Evolutionary conservation across 106 monocot species (phyloP), one percentile per base, ranked within the genome.

Genomic region (Dendrobium catenatum): DNA sequence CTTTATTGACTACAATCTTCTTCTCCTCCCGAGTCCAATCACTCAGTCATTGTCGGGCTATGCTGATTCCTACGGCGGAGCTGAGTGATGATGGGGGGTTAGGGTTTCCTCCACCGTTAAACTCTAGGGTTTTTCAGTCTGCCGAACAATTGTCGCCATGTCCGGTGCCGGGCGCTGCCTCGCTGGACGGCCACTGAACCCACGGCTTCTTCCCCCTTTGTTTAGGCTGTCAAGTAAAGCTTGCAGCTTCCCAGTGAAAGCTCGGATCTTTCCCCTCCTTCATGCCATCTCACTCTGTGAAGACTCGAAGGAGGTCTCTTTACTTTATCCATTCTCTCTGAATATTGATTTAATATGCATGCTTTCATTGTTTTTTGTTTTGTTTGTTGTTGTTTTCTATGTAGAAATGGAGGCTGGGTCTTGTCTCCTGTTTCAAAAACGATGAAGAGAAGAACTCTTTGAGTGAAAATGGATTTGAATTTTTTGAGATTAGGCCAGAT

Each of bases 71-170:
- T 13, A 26, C 76, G 13, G n/a, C 19, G 22, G 48, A 22, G 76
- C 26, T 19, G 22, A 49, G 27, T 15, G 24, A 27, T 48, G 2
- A 26, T 76, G 76, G 46, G 15, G 26, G 76, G 51, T 76, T 76
- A 76, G 76, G 49, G 46, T 51, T 76, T 51, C 76, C 76, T 76
- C 76, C 46, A 24, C 27, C 76, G 76, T 10, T 9, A 20, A 76
- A 18, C 22, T 74, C 27, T 49, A 76, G 48, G 11, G 76, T 22
- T 76, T 46, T 19, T 4, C 26, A 51, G 42, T 48, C n/a, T 48
- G 48, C 10, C 19, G 49, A 4, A 15, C 10, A 18, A 26, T 24
- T 47, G 49, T 76, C 48, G 46, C 76, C 48, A 76, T 76, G 76
- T 76, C 18, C 19, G 49, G 20, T 5, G 76, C 24, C 2, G 27